Evolutionary conservation across 106 monocot species (phyloP).

Genomic region (Dendrobium catenatum): DNA sequence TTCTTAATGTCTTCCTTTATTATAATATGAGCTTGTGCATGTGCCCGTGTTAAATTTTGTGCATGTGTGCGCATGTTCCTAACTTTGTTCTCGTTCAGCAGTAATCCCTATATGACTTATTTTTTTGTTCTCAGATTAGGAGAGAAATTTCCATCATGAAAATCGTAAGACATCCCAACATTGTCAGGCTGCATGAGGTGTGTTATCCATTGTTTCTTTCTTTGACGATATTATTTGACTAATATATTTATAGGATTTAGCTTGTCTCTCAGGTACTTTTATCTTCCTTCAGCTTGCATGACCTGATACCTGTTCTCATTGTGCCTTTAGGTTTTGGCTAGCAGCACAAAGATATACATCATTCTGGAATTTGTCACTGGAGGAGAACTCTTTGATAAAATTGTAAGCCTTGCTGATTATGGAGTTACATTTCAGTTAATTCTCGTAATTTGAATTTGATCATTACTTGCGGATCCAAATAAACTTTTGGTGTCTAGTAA

Average conservation of each 20-base stretch:
- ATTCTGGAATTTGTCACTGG: constrained; percentile 81
- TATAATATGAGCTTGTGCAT: neutral
- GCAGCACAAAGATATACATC: constrained; percentile 89
- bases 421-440: neutral
- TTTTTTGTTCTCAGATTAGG: constrained; percentile 51
- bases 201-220: constrained; percentile 1
- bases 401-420: constrained; percentile 40
- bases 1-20: too few species aligned
- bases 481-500: neutral
- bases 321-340: constrained; percentile 63
- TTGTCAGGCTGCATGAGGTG: constrained; percentile 86
- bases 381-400: constrained; percentile 92
- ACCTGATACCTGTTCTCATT: constrained; percentile 1
- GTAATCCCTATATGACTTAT: neutral
- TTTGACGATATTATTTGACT: neutral
- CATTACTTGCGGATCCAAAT: neutral
- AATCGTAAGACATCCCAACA: constrained; percentile 85
- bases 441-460: neutral
- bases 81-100: neutral
- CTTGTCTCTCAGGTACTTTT: neutral
- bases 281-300: constrained; percentile 1
- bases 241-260: neutral
- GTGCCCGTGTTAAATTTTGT: neutral
- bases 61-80: neutral
- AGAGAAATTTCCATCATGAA: constrained; percentile 97